phyloP scores from a whole-genome alignment of 768 basidiomycete genomes.

The Mycena rebaudengoi region DNA sequence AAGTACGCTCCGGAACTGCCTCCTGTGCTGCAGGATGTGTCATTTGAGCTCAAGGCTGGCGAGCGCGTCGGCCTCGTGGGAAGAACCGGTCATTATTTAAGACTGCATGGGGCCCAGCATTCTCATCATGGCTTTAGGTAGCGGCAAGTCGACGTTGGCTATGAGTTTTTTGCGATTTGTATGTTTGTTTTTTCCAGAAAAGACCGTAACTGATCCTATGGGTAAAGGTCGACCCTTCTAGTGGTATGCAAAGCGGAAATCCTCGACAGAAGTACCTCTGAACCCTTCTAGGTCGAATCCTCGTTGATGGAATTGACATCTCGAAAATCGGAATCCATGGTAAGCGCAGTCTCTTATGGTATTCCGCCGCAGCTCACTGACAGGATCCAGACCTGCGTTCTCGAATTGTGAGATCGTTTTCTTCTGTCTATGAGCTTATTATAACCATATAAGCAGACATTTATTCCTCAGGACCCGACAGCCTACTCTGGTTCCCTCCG shows the following conservation, averaged over 20 bases:
- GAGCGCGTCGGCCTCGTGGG: slow-evolving; percentile 86
- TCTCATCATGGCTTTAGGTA: too few species aligned
- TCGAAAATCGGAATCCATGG: slow-evolving; percentile 65
- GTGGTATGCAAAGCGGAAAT: too few species aligned
- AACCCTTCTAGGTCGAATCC: too few species aligned
- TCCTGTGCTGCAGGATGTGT: slow-evolving; percentile 78
- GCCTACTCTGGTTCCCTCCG: slow-evolving; percentile 66
- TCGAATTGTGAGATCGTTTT: background rate
- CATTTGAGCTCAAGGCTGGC: slow-evolving; percentile 74
- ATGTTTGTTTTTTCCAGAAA: slow-evolving; percentile 25
- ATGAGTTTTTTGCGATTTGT: slow-evolving; percentile 74
- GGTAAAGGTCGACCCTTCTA: slow-evolving; percentile 62
- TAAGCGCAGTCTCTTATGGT: background rate
- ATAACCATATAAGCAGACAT: slow-evolving; percentile 37
- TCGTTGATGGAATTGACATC: slow-evolving; percentile 77
- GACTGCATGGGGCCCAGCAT: background rate
- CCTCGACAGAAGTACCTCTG: too few species aligned
- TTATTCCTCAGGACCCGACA: slow-evolving; percentile 63
- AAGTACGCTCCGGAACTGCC: slow-evolving; percentile 90
- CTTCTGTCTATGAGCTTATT: background rate
- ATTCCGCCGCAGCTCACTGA: background rate
- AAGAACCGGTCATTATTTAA: slow-evolving; percentile 51
- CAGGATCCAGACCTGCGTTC: slow-evolving; percentile 19
- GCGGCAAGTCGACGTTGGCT: slow-evolving; percentile 69
- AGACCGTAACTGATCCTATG: background rate